phyloP scores from a whole-genome alignment of 148 eudicot species.

The Arbutus unedo region DNA sequence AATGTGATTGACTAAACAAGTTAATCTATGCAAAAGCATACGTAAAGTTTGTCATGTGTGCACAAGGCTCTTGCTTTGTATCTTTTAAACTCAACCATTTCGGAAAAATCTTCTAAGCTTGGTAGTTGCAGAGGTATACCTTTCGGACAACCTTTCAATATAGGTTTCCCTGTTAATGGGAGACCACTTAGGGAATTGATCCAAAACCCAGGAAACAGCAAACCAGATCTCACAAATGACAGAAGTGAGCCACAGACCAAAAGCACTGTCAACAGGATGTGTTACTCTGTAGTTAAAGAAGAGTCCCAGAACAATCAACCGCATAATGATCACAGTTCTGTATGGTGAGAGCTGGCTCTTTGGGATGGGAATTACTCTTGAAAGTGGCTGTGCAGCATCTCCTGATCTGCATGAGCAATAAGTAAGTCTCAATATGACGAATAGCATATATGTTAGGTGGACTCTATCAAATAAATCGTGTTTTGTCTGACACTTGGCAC shows the following conservation, averaged over 20 bases:
- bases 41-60: not conserved
- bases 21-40: not conserved
- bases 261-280: conserved; percentile 90
- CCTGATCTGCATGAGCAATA: conserved; percentile 42
- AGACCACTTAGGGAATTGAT: conserved; percentile 98
- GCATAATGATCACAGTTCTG: conserved; percentile 70
- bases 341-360: conserved; percentile 77
- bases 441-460: no score
- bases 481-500: no score
- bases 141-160: conserved; percentile 67
- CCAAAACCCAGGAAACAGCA: conserved; percentile 93
- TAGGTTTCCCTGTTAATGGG: conserved; percentile 79
- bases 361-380: conserved; percentile 65
- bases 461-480: no score
- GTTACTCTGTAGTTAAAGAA: conserved; percentile 94
- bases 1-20: not conserved
- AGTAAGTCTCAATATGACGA: conserved; percentile 8
- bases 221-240: conserved; percentile 99
- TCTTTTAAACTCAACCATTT: not conserved
- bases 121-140: conserved; percentile 32
- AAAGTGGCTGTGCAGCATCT: conserved; percentile 61
- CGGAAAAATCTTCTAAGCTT: not conserved
- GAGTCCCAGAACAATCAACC: conserved; percentile 70
- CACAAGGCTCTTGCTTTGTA: not conserved
- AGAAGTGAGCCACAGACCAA: conserved; percentile 94